Base-by-base conservation (phyloP, 441 rosid genomes). In the Manihot esculenta region DNA sequence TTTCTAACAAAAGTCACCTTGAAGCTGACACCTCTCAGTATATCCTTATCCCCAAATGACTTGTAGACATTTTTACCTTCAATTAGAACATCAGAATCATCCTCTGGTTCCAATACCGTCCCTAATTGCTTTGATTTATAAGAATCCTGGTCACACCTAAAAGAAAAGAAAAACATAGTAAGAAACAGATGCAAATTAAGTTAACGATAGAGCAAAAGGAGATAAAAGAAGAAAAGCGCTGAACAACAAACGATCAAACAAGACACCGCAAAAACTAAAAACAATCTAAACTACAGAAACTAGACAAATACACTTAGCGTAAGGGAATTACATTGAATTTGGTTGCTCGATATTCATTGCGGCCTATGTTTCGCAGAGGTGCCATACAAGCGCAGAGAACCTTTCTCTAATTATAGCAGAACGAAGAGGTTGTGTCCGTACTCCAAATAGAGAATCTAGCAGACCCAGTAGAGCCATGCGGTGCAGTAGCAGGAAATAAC, bases 21-120 rank as follows among this genome's bases (percentile, higher is more conserved):
- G 88, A 94, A 94, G 91, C 92, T 92, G 81, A 94, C 88, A 73
- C 94, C 99, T 84, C 84, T 88, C 79, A 94, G 71, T 73, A 92
- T 90, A 75, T 90, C 92, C 85, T 92, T 94, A 71, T 90, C 94
- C 23, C 97, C 98, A 62, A 94, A 92, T 10, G 99, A 90, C 83
- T 92, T 92, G 89, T 87, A 85, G 30, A 94, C 96, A 68, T 92
- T 83, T 81, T 80, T 79, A 79, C 98, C 92, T 78, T 94, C 99
- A 7, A 94, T 87, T 60, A 94, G 94, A 73, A 89, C 89, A 76
- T 92, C 89, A 33, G 66, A 70, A 53, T 91, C 89, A 74, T 79
- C 75, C 69, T 79, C 83, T n/a, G 78, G 79, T 55, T 78, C 85
- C 68, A 56, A 66, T 12, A 61, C 75, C 24, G 69, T 64, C 62